Evolutionary conservation across 768 basidiomycete genomes (phyloP), one percentile per base, ranked within the genome.

Genomic region (Leccinellum luteum): DNA sequence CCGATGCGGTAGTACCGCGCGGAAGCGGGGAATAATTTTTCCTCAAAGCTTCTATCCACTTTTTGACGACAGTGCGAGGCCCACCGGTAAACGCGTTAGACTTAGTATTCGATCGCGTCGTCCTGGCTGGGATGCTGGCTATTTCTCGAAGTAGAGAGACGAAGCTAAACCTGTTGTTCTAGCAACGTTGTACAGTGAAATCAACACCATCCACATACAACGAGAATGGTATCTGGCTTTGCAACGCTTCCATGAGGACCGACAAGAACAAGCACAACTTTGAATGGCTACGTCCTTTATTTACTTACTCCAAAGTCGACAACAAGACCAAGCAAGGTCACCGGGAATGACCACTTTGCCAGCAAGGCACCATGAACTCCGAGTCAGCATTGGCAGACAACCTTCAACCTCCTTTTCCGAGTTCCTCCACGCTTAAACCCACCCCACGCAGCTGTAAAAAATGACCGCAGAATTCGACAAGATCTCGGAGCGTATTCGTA

Each of bases 131-230:
- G 59, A 63, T 57, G 62, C 69, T 61, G 64, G 73, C 73, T 51
- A 83, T 79, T 65, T 79, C 76, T 51, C 74, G 76, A 41, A 84
- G 64, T 12, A 85, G 69, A 17, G 81, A 81, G 52, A 76, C 74
- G 57, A 85, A 81, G 62, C 83, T 85, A 57, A 19, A 31, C 38
- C 47, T 41, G 28, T 48, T 48, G 34, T 48, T 56, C 50, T 34
- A 65, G 54, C 30, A 48, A 49, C 15, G 8, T 45, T 25, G 38
- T 30, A 41, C 15, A 32, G n/a, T 34, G 30, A 51, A 6, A 30
- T 35, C 19, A 48, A 49, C 17, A 30, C 3, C 14, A 43, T 52
- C 27, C 23, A 72, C 79, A 61, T 59, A 78, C 79, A 79, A 80
- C 14, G 79, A 74, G 57, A 81, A 81, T 1, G 79, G 75, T 32